Conservation (phyloP, 768 basidiomycete genomes). For the Cystobasidium tubakii region DNA sequence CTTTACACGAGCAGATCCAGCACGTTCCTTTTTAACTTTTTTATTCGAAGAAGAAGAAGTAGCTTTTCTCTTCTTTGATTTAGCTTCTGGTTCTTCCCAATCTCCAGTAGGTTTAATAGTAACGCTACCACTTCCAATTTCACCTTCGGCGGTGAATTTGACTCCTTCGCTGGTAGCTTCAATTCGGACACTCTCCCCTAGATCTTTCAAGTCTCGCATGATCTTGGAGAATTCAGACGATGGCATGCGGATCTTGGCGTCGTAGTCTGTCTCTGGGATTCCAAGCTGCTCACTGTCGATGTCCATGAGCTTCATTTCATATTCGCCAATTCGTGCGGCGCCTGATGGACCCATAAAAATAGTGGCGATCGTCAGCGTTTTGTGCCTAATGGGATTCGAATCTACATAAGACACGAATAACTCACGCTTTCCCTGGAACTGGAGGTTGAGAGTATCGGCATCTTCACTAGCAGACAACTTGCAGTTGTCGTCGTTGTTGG, state of each 20-base stretch:
- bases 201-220: constrained; percentile 77
- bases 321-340: constrained; percentile 88
- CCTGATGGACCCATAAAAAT: constrained; percentile 53
- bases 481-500: constrained; percentile 88
- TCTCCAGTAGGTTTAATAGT: constrained; percentile 62
- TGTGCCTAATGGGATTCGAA: too few species aligned
- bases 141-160: constrained; percentile 84
- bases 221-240: constrained; percentile 83
- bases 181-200: constrained; percentile 91
- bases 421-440: constrained; percentile 83
- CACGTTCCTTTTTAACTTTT: constrained; percentile 40
- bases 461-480: constrained; percentile 87
- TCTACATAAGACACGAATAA: too few species aligned
- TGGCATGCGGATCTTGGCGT: constrained; percentile 81
- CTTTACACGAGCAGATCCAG: constrained; percentile 36
- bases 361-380: background rate
- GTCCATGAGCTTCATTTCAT: constrained; percentile 99
- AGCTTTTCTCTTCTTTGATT: constrained; percentile 41
- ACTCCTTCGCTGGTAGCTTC: constrained; percentile 95
- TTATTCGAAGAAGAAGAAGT: constrained; percentile 41
- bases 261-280: constrained; percentile 96
- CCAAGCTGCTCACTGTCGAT: constrained; percentile 86
- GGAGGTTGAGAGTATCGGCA: constrained; percentile 75
- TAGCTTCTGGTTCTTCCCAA: constrained; percentile 34
- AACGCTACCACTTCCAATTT: constrained; percentile 83